Percentiles rank a stretch among this genome's conserved stretches.
Evolutionary conservation across 768 basidiomycete genomes (phyloP).

Genomic region (Hericium rajendrae): DNA sequence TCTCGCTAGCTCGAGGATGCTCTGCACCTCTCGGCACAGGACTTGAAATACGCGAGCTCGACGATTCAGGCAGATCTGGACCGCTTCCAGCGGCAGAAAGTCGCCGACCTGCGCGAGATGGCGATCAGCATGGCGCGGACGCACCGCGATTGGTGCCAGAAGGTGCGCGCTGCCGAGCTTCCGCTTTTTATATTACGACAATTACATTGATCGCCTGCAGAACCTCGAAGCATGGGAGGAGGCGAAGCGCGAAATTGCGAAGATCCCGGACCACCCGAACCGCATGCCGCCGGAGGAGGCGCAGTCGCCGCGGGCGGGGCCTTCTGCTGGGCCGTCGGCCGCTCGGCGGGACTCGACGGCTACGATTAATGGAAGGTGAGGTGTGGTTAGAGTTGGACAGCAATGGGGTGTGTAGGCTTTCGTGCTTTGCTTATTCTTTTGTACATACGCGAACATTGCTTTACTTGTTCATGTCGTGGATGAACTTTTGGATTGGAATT

Average conservation of each 20-base stretch:
- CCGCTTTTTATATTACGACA: neutral
- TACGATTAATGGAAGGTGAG: constrained; percentile 55
- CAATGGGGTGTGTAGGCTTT: no score
- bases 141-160: constrained; percentile 95
- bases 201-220: constrained; percentile 29
- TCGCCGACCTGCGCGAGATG: constrained; percentile 93
- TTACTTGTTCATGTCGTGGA: no score
- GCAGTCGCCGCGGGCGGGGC: constrained; percentile 13
- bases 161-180: constrained; percentile 38
- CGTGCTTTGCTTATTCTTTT: no score
- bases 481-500: no score
- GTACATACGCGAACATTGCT: no score
- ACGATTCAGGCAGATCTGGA: constrained; percentile 97
- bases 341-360: constrained; percentile 58
- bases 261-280: constrained; percentile 89
- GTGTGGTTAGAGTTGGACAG: no score
- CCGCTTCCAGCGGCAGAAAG: constrained; percentile 97
- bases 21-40: constrained; percentile 82
- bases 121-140: constrained; percentile 79
- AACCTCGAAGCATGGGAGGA: constrained; percentile 98
- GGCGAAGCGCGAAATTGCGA: constrained; percentile 83
- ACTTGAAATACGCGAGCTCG: constrained; percentile 91
- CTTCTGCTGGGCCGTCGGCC: constrained; percentile 17
- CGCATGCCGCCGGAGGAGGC: constrained; percentile 35
- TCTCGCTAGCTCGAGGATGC: constrained; percentile 80